These are phyloP conservation scores for Cladosporium sp. DNA, from an alignment of 2,329 filamentous ascomycete genomes.

Conservation along the genomic window DNA sequence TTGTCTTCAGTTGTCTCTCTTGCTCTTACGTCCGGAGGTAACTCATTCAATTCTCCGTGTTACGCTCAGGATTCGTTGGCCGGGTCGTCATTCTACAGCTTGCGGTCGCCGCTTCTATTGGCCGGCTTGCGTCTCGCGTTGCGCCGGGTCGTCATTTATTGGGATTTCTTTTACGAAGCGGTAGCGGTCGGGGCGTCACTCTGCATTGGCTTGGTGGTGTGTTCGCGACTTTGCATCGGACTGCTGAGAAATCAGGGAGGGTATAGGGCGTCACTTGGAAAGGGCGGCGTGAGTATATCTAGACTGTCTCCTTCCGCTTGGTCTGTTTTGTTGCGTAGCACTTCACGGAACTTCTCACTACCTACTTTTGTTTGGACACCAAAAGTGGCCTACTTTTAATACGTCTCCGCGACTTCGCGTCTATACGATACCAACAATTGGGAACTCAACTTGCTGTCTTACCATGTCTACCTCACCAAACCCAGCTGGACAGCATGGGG, in stretches of 20 bases:
- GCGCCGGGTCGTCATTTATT: slow-evolving; percentile 19
- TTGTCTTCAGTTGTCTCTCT: slow-evolving; percentile 10
- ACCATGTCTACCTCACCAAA: slow-evolving; percentile 3
- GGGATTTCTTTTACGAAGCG: not conserved
- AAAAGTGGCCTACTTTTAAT: not conserved
- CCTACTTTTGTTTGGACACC: not conserved
- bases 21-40: not conserved
- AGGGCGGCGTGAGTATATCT: not conserved
- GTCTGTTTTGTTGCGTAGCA: not conserved
- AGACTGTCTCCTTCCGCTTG: not conserved
- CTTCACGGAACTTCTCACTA: not conserved
- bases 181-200: slow-evolving; percentile 11
- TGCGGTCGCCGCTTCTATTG: not conserved
- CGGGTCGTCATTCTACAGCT: slow-evolving; percentile 14
- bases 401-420: not conserved
- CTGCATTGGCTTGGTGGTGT: not conserved
- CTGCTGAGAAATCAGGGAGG: slow-evolving; percentile 15
- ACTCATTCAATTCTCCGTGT: not conserved
- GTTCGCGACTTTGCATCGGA: slow-evolving; percentile 10
- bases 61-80: not conserved
- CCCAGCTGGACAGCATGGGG: not conserved
- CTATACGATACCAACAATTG: not conserved
- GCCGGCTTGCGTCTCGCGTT: not conserved
- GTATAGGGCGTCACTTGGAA: not conserved
- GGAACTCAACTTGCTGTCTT: not conserved